Conservation (phyloP, 2,329 filamentous ascomycete genomes). For the Colletotrichum gigasporum region DNA sequence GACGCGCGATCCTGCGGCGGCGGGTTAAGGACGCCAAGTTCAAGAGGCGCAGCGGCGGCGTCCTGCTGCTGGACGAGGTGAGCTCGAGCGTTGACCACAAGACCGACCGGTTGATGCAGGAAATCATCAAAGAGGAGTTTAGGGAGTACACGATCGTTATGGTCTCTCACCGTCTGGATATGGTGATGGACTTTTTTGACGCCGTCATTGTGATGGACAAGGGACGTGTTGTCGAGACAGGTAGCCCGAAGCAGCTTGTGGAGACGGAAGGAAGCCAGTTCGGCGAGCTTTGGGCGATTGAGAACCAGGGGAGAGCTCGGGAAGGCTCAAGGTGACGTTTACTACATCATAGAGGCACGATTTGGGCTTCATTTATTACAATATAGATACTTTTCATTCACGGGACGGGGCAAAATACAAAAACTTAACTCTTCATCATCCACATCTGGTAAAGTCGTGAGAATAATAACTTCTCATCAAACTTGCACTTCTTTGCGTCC, state of each 20-base stretch:
- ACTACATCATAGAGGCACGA: background rate
- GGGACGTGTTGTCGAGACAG: constrained; percentile 51
- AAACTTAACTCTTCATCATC: no score
- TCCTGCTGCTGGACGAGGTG: constrained; percentile 54
- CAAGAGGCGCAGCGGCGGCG: constrained; percentile 33
- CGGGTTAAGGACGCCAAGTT: constrained; percentile 42
- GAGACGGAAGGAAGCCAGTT: constrained; percentile 39
- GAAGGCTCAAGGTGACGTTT: no score
- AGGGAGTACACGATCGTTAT: constrained; percentile 61
- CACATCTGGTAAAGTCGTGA: no score
- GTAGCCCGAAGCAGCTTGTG: constrained; percentile 27
- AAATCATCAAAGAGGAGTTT: constrained; percentile 51
- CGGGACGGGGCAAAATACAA: no score
- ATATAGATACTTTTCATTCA: no score
- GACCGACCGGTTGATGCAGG: constrained; percentile 53
- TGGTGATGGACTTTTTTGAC: constrained; percentile 61
- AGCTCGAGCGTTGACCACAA: constrained; percentile 52
- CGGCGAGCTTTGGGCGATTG: constrained; percentile 42
- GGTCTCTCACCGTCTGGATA: constrained; percentile 56
- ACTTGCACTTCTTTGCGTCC: no score
- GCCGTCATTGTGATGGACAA: constrained; percentile 59
- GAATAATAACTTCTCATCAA: no score
- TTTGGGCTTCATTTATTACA: background rate
- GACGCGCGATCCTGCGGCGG: constrained; percentile 59
- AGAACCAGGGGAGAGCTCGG: constrained; percentile 23